Percentiles rank a stretch among this genome's conserved stretches.
Conservation (phyloP, 2,329 filamentous ascomycete genomes). For the Aspergillus ustus region DNA sequence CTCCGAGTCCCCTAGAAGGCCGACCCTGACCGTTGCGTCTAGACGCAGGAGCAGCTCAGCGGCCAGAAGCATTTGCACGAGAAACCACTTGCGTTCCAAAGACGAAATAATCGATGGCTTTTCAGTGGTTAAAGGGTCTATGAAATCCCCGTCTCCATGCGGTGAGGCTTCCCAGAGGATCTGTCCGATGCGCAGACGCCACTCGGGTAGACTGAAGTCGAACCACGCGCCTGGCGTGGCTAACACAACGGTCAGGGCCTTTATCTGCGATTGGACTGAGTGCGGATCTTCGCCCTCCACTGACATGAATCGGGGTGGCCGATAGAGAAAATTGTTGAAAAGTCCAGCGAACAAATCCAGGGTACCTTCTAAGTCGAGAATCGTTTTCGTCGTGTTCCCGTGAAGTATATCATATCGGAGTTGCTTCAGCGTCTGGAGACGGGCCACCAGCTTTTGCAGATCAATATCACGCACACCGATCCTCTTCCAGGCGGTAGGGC, state of each 20-base stretch:
- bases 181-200: constrained; percentile 52
- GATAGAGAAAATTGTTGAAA: constrained; percentile 45
- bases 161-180: constrained; percentile 48
- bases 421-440: constrained; percentile 39
- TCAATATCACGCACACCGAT: constrained; percentile 47
- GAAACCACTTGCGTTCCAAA: constrained; percentile 56
- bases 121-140: constrained; percentile 21
- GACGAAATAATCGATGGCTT: constrained; percentile 33
- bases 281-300: constrained; percentile 31
- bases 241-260: constrained; percentile 49
- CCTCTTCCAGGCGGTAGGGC: constrained; percentile 45
- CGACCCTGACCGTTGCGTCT: constrained; percentile 51
- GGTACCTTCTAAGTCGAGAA: constrained; percentile 41
- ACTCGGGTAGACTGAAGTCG: constrained; percentile 53
- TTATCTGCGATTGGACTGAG: constrained; percentile 52
- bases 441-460: constrained; percentile 37
- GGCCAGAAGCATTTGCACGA: constrained; percentile 60
- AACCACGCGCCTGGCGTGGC: constrained; percentile 51
- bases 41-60: constrained; percentile 60
- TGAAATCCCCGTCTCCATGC: constrained; percentile 41
- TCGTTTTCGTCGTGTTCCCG: constrained; percentile 35
- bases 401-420: constrained; percentile 42
- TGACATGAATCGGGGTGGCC: constrained; percentile 35
- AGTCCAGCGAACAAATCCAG: constrained; percentile 40
- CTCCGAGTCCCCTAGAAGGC: constrained; percentile 45